Conservation (phyloP, 805 yeast species). For the Tetrapisispora iriomotensis region DNA sequence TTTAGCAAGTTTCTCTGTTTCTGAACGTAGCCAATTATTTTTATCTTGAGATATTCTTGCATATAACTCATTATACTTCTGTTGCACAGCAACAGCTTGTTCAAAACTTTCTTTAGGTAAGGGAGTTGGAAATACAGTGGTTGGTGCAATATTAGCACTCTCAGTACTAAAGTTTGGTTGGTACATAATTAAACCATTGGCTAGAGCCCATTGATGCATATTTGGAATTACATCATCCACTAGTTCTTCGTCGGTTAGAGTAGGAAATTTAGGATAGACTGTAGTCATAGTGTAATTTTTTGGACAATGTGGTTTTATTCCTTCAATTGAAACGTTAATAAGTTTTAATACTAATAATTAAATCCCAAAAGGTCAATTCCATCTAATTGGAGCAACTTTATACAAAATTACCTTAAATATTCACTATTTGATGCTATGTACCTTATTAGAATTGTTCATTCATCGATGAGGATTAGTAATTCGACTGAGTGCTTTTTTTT, state of each 20-base stretch:
- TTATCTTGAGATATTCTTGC: slow-evolving; percentile 48
- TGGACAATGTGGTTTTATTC: no score
- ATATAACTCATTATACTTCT: slow-evolving; percentile 62
- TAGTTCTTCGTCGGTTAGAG: slow-evolving; percentile 17
- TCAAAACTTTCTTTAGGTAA: slow-evolving; percentile 61
- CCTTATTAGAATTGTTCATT: no score
- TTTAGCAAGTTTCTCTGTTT: slow-evolving; percentile 43
- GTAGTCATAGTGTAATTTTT: not conserved
- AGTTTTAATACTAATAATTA: no score
- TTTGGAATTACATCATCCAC: slow-evolving; percentile 33
- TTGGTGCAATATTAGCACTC: slow-evolving; percentile 59
- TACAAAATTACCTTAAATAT: no score
- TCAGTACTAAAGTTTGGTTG: slow-evolving; percentile 44
- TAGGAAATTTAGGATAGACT: slow-evolving; percentile 18
- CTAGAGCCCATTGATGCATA: slow-evolving; percentile 64
- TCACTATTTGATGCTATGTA: no score
- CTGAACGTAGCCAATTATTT: slow-evolving; percentile 52
- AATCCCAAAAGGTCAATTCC: no score
- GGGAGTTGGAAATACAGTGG: slow-evolving; percentile 86
- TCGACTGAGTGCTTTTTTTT: no score
- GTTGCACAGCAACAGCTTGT: slow-evolving; percentile 57
- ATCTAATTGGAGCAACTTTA: no score
- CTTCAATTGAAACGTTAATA: no score
- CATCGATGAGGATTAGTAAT: no score
- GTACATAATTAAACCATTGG: slow-evolving; percentile 76